A percentile compares a stretch with the other conserved stretches of the same genome.
Evolutionary conservation across 345 rosid species (phyloP).

Genomic region (Eucalyptus erythrocorys): DNA sequence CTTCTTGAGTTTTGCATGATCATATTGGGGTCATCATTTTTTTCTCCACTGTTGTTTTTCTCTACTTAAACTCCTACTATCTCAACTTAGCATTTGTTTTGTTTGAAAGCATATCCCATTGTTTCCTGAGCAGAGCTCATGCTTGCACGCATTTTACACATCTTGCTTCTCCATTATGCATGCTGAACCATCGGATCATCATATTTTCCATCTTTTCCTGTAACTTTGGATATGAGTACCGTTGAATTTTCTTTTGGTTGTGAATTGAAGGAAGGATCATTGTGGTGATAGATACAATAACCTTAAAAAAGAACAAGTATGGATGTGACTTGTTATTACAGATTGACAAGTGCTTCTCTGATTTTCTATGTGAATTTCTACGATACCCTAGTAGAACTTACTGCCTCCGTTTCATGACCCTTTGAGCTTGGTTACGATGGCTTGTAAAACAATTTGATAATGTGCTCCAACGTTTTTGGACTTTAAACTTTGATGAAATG

Average conservation of each 20-base stretch:
- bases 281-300: background rate
- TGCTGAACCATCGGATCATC: slow-evolving; percentile 10
- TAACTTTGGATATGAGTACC: background rate
- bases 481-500: too few species aligned
- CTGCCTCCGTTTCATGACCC: too few species aligned
- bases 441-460: too few species aligned
- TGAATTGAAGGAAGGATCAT: background rate
- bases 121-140: background rate
- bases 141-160: slow-evolving; percentile 3
- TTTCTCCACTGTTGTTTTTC: background rate
- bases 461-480: too few species aligned
- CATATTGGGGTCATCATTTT: background rate
- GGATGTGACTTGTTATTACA: too few species aligned
- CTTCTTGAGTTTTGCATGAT: background rate
- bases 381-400: too few species aligned
- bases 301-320: background rate
- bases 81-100: background rate
- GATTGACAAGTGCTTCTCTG: too few species aligned
- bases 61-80: background rate
- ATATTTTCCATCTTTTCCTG: background rate
- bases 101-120: background rate
- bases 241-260: background rate
- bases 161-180: slow-evolving; percentile 50
- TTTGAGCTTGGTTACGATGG: too few species aligned
- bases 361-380: too few species aligned